These are phyloP conservation scores for Davidsoniella eucalypti DNA, from an alignment of 2,329 filamentous ascomycete genomes.

Conservation along the genomic window DNA sequence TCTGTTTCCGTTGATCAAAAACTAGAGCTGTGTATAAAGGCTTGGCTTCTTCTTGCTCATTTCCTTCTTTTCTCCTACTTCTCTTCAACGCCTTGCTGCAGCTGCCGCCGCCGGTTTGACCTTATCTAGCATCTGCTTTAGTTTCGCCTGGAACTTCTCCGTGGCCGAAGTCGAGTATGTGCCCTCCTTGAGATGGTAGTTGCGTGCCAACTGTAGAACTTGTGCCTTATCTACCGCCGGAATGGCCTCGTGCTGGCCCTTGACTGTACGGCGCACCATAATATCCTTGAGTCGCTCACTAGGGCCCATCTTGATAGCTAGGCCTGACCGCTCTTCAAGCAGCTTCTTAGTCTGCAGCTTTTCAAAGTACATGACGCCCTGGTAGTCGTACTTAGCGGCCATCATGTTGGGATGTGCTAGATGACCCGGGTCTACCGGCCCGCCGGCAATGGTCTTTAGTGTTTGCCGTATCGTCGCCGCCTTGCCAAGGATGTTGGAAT, in stretches of 20 bases:
- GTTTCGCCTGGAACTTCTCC: conserved; percentile 25
- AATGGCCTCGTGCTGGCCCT: conserved; percentile 22
- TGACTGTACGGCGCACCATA: conserved; percentile 20
- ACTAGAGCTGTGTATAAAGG: not conserved
- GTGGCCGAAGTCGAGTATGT: conserved; percentile 22
- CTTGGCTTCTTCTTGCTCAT: not conserved
- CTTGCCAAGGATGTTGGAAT: conserved; percentile 18
- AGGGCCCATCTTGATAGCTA: conserved; percentile 12
- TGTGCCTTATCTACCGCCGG: conserved; percentile 20
- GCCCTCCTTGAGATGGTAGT: conserved; percentile 23
- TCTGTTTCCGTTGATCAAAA: too few relatives aligned
- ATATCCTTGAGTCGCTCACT: conserved; percentile 15
- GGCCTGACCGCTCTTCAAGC: conserved; percentile 18
- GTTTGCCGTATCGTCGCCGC: conserved; percentile 22
- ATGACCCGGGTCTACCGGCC: conserved; percentile 20
- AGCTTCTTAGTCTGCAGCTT: conserved; percentile 18
- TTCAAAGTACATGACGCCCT: conserved; percentile 21
- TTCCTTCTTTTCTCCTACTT: not conserved
- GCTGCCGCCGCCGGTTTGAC: conserved; percentile 2
- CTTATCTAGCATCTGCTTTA: conserved; percentile 8
- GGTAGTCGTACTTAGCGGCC: conserved; percentile 19
- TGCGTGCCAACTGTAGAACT: conserved; percentile 20
- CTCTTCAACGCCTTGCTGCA: not conserved
- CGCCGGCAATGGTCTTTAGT: conserved; percentile 22
- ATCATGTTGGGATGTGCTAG: conserved; percentile 19